These are phyloP conservation scores for Periconia sp. DNA, from an alignment of 2,329 filamentous ascomycete species.

Conservation along the genomic window DNA sequence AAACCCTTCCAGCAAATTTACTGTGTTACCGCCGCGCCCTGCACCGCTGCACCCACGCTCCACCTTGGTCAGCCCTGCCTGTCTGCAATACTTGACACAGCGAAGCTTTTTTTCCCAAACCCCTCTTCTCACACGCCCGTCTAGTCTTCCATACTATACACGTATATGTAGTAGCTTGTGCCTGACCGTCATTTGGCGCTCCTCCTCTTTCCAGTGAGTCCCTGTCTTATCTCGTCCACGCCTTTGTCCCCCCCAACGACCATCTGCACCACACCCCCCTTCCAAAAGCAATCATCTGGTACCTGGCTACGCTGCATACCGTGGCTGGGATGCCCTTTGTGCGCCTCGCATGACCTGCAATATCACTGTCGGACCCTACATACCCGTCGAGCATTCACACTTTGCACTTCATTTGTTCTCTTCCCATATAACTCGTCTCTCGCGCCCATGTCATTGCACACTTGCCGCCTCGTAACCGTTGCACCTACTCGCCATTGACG, in stretches of 20 bases:
- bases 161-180: not conserved
- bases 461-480: conserved; percentile 1
- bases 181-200: conserved; percentile 21
- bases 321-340: conserved; percentile 38
- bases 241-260: conserved; percentile 35
- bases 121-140: not conserved
- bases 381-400: conserved; percentile 11
- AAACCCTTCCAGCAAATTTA: not conserved
- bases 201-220: conserved; percentile 23
- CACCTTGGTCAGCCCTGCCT: not conserved
- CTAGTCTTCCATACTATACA: conserved; percentile 6
- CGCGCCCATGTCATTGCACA: conserved; percentile 13
- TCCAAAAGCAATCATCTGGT: conserved; percentile 35
- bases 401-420: conserved; percentile 5
- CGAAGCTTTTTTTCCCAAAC: conserved; percentile 27
- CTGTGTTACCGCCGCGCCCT: not conserved
- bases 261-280: conserved; percentile 20
- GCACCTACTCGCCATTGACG: conserved; percentile 15
- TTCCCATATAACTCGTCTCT: conserved; percentile 21
- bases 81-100: conserved; percentile 4
- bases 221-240: conserved; percentile 37
- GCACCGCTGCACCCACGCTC: conserved; percentile 24
- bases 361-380: conserved; percentile 25
- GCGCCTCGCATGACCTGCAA: conserved; percentile 30
- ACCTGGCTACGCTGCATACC: conserved; percentile 34